Evolutionary conservation across 2,329 filamentous ascomycete species (phyloP).

Genomic region (Botrytis byssoidea): DNA sequence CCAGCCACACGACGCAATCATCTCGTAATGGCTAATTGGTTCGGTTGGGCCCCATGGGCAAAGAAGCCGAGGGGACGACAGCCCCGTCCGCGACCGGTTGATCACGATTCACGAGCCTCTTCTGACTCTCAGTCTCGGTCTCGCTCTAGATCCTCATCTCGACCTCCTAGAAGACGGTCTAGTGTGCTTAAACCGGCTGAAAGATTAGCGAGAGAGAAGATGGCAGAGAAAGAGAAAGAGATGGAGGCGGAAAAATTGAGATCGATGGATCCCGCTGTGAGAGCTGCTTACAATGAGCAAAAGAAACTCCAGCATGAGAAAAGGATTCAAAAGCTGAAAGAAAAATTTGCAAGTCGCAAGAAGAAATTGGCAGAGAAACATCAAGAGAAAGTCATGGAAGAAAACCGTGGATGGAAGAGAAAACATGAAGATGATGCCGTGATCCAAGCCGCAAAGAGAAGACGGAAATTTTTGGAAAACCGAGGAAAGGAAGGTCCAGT

Average conservation of each 20-base stretch:
- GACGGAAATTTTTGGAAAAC: background rate
- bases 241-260: background rate
- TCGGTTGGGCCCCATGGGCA: background rate
- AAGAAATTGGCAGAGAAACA: background rate
- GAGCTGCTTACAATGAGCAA: background rate
- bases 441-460: background rate
- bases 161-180: background rate
- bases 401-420: background rate
- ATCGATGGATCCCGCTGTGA: background rate
- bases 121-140: too few species aligned
- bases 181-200: background rate
- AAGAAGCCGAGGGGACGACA: too few species aligned
- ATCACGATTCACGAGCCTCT: background rate
- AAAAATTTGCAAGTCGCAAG: background rate
- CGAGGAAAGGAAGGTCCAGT: background rate
- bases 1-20: background rate
- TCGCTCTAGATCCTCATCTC: background rate
- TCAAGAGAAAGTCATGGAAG: background rate
- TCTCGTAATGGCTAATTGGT: slow-evolving; percentile 1
- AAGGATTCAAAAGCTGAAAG: background rate
- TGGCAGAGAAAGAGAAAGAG: background rate
- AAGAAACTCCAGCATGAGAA: background rate
- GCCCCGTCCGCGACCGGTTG: too few species aligned
- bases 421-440: slow-evolving; percentile 7
- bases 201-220: background rate